These are phyloP conservation scores for Lactarius pseudohatsudake DNA, from an alignment of 768 basidiomycete species.

Conservation along the genomic window DNA sequence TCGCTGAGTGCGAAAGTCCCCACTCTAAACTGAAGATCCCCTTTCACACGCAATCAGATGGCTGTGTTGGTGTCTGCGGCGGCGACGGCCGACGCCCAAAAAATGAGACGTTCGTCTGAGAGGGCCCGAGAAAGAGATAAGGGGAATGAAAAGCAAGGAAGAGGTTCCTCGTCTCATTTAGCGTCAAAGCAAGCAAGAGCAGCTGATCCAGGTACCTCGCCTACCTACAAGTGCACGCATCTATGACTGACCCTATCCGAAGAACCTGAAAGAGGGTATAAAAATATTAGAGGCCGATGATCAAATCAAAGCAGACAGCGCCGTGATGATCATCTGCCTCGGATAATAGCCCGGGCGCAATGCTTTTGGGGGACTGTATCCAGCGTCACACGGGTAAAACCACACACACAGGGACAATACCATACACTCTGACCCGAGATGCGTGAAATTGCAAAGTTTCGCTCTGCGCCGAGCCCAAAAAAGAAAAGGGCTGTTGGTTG, in stretches of 20 bases:
- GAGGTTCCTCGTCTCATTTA: not conserved
- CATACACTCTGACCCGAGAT: not conserved
- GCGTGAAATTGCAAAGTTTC: slow-evolving; percentile 1
- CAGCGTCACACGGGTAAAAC: not conserved
- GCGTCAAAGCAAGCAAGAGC: not conserved
- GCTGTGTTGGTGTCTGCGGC: not conserved
- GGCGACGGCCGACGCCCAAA: not conserved
- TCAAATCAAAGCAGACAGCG: not conserved
- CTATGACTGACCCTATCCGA: not conserved
- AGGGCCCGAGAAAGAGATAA: no score
- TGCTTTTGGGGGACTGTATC: not conserved
- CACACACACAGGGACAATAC: not conserved
- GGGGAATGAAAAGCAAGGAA: no score
- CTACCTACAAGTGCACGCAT: not conserved
- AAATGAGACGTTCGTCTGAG: not conserved
- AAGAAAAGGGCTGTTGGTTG: not conserved
- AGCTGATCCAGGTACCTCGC: not conserved
- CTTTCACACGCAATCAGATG: slow-evolving; percentile 5
- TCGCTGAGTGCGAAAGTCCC: slow-evolving; percentile 25
- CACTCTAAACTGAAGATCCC: not conserved
- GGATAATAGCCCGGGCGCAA: not conserved
- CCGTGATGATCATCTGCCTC: not conserved
- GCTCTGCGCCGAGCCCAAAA: not conserved
- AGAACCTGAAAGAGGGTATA: not conserved
- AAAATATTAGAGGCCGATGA: not conserved